Conservation (phyloP, 2,329 filamentous ascomycete species). For the Raffaelea albimanens region DNA sequence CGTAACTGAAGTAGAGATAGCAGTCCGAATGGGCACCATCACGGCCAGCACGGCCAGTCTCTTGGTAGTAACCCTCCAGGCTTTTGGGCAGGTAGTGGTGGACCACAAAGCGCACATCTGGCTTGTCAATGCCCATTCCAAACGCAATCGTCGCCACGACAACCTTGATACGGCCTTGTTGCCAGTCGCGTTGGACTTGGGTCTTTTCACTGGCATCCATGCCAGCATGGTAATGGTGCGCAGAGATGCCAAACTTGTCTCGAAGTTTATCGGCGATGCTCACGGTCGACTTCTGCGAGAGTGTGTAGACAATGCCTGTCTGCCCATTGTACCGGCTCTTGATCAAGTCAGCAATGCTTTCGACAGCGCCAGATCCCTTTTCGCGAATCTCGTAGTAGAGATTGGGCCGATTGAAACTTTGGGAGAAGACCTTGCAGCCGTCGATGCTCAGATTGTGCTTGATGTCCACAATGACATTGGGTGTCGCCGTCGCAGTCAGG, state of each 20-base stretch:
- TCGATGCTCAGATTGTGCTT: conserved; percentile 83
- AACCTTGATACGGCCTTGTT: conserved; percentile 67
- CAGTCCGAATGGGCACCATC: conserved; percentile 83
- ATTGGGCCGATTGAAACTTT: conserved; percentile 97
- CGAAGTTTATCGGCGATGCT: conserved; percentile 61
- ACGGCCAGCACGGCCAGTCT: conserved; percentile 88
- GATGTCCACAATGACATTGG: conserved; percentile 85
- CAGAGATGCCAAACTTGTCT: conserved; percentile 54
- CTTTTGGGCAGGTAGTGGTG: conserved; percentile 91
- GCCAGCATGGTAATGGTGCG: conserved; percentile 78
- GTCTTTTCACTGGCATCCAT: conserved; percentile 61
- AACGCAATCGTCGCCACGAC: conserved; percentile 98
- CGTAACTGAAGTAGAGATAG: conserved; percentile 80
- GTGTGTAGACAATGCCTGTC: conserved; percentile 87
- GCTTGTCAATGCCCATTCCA: conserved; percentile 99
- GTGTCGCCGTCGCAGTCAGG: conserved; percentile 87
- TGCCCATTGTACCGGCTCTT: conserved; percentile 57
- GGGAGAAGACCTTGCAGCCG: conserved; percentile 68
- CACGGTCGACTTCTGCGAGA: conserved; percentile 78
- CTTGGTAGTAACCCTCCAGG: conserved; percentile 95
- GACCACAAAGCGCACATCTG: conserved; percentile 91
- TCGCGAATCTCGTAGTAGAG: conserved; percentile 74
- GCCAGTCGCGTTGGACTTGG: conserved; percentile 71
- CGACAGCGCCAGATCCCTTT: conserved; percentile 53
- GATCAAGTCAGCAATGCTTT: conserved; percentile 57